phyloP scores from a whole-genome alignment of 192 early-diverging fungal species.

The Coemansia sp. region DNA sequence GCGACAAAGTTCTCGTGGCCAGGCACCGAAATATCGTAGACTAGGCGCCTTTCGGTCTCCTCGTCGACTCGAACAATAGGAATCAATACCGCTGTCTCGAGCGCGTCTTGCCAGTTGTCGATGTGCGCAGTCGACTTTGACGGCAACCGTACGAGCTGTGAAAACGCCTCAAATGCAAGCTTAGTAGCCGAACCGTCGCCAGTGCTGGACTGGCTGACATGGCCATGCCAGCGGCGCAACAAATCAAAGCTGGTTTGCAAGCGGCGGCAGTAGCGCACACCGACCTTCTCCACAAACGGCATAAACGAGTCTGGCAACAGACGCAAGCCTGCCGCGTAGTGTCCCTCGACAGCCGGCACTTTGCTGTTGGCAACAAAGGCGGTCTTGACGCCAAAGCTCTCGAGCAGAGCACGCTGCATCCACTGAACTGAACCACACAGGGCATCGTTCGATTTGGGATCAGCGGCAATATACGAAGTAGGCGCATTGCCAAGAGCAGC shows the following conservation, averaged over 20 bases:
- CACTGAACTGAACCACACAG: slow-evolving; percentile 5
- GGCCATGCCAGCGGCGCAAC: slow-evolving; percentile 42
- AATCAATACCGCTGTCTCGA: slow-evolving; percentile 31
- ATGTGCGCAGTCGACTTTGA: not conserved
- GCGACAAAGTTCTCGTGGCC: slow-evolving; percentile 60
- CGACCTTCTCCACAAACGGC: slow-evolving; percentile 35
- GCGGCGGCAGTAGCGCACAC: slow-evolving; percentile 43
- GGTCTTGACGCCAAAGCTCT: slow-evolving; percentile 9
- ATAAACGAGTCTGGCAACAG: slow-evolving; percentile 16
- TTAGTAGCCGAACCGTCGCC: not conserved
- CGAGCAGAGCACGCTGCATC: slow-evolving; percentile 14
- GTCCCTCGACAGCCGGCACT: not conserved
- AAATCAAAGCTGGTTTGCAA: slow-evolving; percentile 24
- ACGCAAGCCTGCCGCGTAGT: slow-evolving; percentile 12
- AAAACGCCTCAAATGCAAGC: slow-evolving; percentile 24
- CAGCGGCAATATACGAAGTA: not conserved
- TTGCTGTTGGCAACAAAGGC: not conserved
- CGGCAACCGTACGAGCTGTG: slow-evolving; percentile 16
- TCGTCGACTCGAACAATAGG: slow-evolving; percentile 19
- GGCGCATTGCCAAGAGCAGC: not conserved
- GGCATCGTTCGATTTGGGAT: not conserved
- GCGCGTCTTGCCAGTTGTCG: not conserved
- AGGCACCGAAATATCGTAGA: slow-evolving; percentile 60
- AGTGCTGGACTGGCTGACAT: not conserved
- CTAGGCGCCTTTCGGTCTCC: slow-evolving; percentile 22